These are phyloP conservation scores for Barnettozyma pratensis DNA, from an alignment of 805 yeast genomes.

Conservation along the genomic window DNA sequence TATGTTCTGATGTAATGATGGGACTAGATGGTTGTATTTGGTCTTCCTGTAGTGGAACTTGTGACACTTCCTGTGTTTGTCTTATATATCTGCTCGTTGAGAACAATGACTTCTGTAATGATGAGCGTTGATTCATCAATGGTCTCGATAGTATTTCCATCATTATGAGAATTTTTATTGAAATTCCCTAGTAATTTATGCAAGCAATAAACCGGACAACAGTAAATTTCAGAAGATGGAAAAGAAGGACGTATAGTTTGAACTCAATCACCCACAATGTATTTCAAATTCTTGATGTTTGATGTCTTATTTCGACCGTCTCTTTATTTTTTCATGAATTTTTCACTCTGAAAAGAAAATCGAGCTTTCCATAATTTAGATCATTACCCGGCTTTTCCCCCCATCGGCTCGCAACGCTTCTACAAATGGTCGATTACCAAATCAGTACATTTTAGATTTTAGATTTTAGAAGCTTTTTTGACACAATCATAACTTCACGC, in stretches of 20 bases:
- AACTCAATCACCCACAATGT: neutral
- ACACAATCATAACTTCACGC: no score
- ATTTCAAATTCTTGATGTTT: neutral
- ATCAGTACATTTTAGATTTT: no score
- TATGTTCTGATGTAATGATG: neutral
- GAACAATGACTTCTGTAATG: slow-evolving; percentile 6
- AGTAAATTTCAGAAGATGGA: no score
- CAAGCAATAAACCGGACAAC: no score
- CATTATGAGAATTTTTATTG: neutral
- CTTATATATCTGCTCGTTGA: slow-evolving; percentile 5
- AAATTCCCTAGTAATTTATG: no score
- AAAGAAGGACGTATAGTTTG: no score
- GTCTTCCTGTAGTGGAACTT: neutral
- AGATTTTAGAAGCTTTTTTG: no score
- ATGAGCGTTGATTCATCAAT: slow-evolving; percentile 3
- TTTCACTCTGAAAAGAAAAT: slow-evolving; percentile 6
- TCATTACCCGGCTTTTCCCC: slow-evolving; percentile 2
- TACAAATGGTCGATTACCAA: no score
- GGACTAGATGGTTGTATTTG: neutral
- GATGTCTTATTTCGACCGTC: neutral
- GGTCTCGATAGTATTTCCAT: slow-evolving; percentile 7
- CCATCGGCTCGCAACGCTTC: no score
- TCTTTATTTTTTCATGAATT: slow-evolving; percentile 2
- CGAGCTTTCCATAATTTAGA: neutral
- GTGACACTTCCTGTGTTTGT: slow-evolving; percentile 3